Evolutionary conservation across 2,329 filamentous ascomycete species (phyloP), one percentile per base, ranked within the genome.

Genomic region (Nothophaeocryptopus gaeumannii): DNA sequence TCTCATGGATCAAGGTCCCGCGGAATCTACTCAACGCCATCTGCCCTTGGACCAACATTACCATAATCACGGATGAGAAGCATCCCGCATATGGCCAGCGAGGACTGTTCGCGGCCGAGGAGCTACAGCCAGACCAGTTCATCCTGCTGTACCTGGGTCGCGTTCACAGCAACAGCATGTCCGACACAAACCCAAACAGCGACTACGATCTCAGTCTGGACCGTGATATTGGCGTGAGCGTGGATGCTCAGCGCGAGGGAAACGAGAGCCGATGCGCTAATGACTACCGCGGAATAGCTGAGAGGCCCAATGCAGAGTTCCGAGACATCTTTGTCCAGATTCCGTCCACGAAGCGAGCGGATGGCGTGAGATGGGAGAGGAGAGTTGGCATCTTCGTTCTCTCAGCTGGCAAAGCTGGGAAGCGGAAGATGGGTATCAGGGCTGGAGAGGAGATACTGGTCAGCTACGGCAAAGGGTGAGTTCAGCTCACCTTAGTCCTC

Each of bases 191-290:
- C 51, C 61, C 66, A 12, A 54, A 62, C 3, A 76, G 72, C 13
- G 70, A 78, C 60, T 79, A 80, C 62, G 77, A 80, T 55, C 66
- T 80, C 5, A 74, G 68, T 15, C 65, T 79, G 11, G 76, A 79
- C 60, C 69, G 75, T 15, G 74, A 79, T 3, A 57, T 74, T 5
- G 73, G 68, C 9, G 61, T 79, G 9, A 72, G 72, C 13, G 70
- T 79, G 8, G 77, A 80, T 57, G 76, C 75, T 3, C 69, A 70
- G 1, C 63, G 60, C 2, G 70, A 71, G 54, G 77, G 77, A 26
- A 79, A 79, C 55, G 76, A 79, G 56, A 72, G 74, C 4, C 67
- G 77, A 37, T 79, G 77, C 55, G 72, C 76, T 52, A 80, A 80
- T 54, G 77, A 80, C 60, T 80, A 79, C 60, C 70, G 77, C 47